phyloP scores from a whole-genome alignment of 2,329 filamentous ascomycete genomes.

The Sphaerostilbella broomeana region DNA sequence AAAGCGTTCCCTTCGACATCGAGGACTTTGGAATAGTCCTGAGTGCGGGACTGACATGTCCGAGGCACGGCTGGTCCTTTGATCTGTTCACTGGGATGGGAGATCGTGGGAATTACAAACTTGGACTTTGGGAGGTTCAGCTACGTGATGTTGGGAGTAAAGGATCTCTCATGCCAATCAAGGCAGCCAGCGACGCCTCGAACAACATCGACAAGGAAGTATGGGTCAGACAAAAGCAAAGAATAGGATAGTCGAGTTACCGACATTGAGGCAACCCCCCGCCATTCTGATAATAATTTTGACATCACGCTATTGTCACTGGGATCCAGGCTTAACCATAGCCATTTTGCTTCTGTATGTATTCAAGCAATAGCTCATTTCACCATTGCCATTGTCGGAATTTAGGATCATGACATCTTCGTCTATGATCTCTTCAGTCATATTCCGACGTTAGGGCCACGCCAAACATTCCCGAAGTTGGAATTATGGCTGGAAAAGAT shows the following conservation, averaged over 20 bases:
- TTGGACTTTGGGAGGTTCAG: slow-evolving; percentile 60
- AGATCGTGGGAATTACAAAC: slow-evolving; percentile 55
- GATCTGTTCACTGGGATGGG: slow-evolving; percentile 57
- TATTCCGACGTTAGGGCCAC: too few relatives aligned
- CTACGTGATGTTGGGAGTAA: slow-evolving; percentile 29
- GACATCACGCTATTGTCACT: too few relatives aligned
- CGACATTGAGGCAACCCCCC: too few relatives aligned
- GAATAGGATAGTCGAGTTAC: slow-evolving; percentile 3
- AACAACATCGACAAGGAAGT: slow-evolving; percentile 27
- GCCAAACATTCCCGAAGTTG: too few relatives aligned
- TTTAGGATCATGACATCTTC: too few relatives aligned
- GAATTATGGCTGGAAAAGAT: too few relatives aligned
- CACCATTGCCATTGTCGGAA: too few relatives aligned
- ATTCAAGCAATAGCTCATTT: too few relatives aligned
- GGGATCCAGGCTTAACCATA: too few relatives aligned
- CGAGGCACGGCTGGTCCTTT: slow-evolving; percentile 66
- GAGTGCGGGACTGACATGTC: slow-evolving; percentile 58
- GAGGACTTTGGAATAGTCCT: slow-evolving; percentile 63
- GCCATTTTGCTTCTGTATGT: too few relatives aligned
- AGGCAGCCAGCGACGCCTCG: neutral
- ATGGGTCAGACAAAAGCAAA: slow-evolving; percentile 38
- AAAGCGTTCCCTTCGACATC: slow-evolving; percentile 60
- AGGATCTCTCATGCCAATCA: accelerated
- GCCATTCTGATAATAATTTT: too few relatives aligned
- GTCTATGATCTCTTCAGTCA: too few relatives aligned